These are phyloP conservation scores for Thelonectria blattea DNA, from an alignment of 2,329 filamentous ascomycete genomes.

Conservation along the genomic window DNA sequence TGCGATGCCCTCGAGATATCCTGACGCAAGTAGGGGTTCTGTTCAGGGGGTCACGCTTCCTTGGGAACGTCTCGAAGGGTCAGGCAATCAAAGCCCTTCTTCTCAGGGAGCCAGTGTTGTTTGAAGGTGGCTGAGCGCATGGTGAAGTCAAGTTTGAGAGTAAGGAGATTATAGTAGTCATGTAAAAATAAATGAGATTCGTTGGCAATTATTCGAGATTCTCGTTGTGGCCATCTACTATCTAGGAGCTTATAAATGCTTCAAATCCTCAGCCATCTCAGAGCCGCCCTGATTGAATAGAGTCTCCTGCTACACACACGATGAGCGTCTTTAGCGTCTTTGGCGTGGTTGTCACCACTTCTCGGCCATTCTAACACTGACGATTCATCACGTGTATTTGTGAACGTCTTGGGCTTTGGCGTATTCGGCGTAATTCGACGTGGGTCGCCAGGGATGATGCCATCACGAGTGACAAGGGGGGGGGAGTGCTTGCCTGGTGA, in stretches of 20 bases:
- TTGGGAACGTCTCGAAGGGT: conserved; percentile 14
- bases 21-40: neutral
- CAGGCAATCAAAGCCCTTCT: conserved; percentile 16
- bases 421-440: neutral
- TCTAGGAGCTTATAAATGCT: too few species aligned
- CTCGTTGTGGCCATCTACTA: too few species aligned
- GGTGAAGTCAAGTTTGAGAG: neutral
- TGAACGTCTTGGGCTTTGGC: conserved; percentile 7
- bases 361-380: neutral
- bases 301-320: neutral
- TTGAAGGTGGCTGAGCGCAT: conserved; percentile 5
- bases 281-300: too few species aligned
- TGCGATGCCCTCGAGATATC: conserved; percentile 1
- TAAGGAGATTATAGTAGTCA: too few species aligned
- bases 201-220: too few species aligned
- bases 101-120: conserved; percentile 14
- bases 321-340: neutral
- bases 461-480: too few species aligned
- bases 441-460: too few species aligned
- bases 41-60: conserved; percentile 8
- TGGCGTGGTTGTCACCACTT: neutral
- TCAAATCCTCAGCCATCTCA: too few species aligned
- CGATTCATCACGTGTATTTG: neutral
- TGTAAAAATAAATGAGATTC: too few species aligned
- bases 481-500: too few species aligned